Base-by-base conservation (phyloP, 2,329 filamentous ascomycete genomes). In the Myriosclerotinia duriaeana region DNA sequence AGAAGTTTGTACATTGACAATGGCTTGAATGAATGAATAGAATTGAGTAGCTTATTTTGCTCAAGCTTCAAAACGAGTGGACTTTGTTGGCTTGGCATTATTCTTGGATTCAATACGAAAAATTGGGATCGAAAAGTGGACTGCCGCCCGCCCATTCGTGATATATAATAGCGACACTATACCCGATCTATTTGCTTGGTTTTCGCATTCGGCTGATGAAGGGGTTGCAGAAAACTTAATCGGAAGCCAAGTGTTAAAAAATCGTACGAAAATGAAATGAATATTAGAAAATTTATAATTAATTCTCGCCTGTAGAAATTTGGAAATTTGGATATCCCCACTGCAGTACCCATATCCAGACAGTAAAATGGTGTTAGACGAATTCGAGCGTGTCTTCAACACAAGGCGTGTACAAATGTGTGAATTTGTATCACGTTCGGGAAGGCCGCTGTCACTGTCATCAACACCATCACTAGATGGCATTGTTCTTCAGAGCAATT, bases 121-220 rank as follows among this genome's bases (percentile, higher is more conserved):
- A 44, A 44, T 44, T 9, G 30, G 8, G 30, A 36, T n/a, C 20
- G 36, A 42, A 56, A 3, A 30, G 14, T 42, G 15, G 8, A 26
- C 36, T n/a, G 26, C 8, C 17, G 22, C n/a, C 8, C 17, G 22
- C n/a, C 15, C 11, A 15, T 30, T 36, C 42, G 42, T 36, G 26
- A 46, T 36, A 48, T n/a, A n/a, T 44, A n/a, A n/a, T 36, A 34
- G 42, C 26, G 40, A 59, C 2, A 48, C 20, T 36, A 46, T 22
- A n/a, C 2, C 7, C 42, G 52, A 9, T 53, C 2, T 36, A 20
- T 11, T 59, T 8, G 56, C 30, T 36, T 44, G 30, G 12, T 46
- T 48, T n/a, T 59, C 40, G 56, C 56, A 8, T 59, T 48, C 42
- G 40, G 40, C n/a, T 36, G 56, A 48, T 59, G 56, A 59, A 59